Base-by-base conservation (phyloP, 208 protist genomes). In the Trypanosoma rangeli region DNA sequence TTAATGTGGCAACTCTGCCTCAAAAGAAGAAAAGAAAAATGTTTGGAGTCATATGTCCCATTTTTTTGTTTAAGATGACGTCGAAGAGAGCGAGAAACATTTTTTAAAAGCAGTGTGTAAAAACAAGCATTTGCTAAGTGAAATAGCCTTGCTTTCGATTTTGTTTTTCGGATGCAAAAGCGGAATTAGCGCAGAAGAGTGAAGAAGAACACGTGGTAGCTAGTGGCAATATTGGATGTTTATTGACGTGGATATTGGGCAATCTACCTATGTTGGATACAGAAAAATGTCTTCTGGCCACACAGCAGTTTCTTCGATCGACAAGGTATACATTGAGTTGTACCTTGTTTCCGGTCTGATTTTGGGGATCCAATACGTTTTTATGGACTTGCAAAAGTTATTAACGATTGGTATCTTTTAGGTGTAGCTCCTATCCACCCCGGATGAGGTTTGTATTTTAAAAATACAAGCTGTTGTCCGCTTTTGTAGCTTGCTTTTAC, bases 21-120 rank as follows among this genome's bases (percentile, higher is more conserved):
- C 22, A 10, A 46, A 46, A 46, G 35, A 59, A 55, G n/a, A 46
- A 10, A 46, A 46, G 13, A 49, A 59, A 55, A 13, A 46, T 68
- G 20, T 78, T 80, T 69, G 75, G 71, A 16, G 26, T 46, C 56
- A 58, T 15, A 16, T 29, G 74, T 50, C 60, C 75, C 18, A 20
- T 64, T 46, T 80, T 77, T 60, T 5, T 80, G 73, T 60, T 5
- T 80, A 50, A 64, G 78, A 48, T 53, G 48, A 56, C 66, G 75
- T 9, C 44, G 75, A 33, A 49, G 26, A 20, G 52, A 63, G 48
- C 64, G 78, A 20, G 75, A 80, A 58, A 61, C 18, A 37, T 33
- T 80, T 76, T 65, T 49, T 78, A 44, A 44, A 48, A 24, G n/a
- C 64, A 8, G 54, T 80, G 4, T 71, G 71, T 50, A 18, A 54